Percentiles rank a stretch among this genome's conserved stretches.
Conservation (phyloP, 164 flowering plant genomes). For the Hamamelis virginiana region DNA sequence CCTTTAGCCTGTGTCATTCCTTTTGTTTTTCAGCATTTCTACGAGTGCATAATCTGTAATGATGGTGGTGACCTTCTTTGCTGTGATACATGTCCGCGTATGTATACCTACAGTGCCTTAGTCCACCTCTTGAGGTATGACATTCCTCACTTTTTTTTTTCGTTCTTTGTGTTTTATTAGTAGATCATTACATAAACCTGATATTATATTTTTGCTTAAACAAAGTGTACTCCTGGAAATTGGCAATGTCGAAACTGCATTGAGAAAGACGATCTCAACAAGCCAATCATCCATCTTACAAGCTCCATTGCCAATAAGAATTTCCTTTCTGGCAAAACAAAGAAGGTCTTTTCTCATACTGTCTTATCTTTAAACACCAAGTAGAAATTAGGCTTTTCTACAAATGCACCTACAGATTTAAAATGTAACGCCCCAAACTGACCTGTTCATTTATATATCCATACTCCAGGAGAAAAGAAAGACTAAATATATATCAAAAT, state of each 20-base stretch:
- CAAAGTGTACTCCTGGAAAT: not conserved
- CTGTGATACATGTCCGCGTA: not conserved
- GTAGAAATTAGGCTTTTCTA: too few species aligned
- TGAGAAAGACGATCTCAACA: not conserved
- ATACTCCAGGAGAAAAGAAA: too few species aligned
- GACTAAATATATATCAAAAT: too few species aligned
- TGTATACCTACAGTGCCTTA: not conserved
- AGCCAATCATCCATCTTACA: too few species aligned
- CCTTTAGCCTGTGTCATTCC: too few species aligned
- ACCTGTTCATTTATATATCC: too few species aligned
- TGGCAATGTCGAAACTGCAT: not conserved
- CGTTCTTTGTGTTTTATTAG: not conserved
- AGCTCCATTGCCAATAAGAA: too few species aligned
- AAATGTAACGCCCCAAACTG: too few species aligned
- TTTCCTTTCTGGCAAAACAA: too few species aligned
- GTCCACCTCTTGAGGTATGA: not conserved
- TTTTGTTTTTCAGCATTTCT: not conserved
- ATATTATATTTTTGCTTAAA: not conserved
- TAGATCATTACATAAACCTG: not conserved
- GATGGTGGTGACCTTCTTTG: not conserved
- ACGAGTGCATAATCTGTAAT: not conserved
- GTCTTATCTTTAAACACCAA: too few species aligned
- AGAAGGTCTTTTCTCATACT: too few species aligned
- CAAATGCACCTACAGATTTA: too few species aligned
- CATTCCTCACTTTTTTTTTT: not conserved